Conservation (phyloP, 2,329 filamentous ascomycete genomes). For the Fusarium sp. region DNA sequence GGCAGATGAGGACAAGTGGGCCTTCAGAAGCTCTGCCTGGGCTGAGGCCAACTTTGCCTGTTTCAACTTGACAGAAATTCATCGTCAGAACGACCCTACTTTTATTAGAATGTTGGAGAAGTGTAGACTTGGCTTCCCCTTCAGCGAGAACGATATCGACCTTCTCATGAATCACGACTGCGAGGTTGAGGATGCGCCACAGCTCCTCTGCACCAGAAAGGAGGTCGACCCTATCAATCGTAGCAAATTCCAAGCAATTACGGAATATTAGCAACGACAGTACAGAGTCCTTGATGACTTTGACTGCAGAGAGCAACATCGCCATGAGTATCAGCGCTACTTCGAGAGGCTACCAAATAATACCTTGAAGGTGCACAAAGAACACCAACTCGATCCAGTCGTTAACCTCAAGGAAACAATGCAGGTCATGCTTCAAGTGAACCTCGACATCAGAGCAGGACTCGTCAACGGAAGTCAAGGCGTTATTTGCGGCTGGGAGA, state of each 20-base stretch:
- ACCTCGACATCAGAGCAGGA: not conserved
- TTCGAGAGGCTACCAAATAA: no score
- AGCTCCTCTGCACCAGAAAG: constrained; percentile 21
- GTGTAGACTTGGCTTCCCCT: constrained; percentile 58
- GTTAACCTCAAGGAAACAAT: not conserved
- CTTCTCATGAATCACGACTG: constrained; percentile 58
- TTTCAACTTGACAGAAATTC: constrained; percentile 65
- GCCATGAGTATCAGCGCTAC: no score
- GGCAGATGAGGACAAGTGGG: constrained; percentile 67
- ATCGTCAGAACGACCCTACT: constrained; percentile 64
- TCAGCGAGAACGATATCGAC: constrained; percentile 53
- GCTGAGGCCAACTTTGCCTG: constrained; percentile 63
- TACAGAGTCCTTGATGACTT: not conserved
- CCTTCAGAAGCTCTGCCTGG: constrained; percentile 69
- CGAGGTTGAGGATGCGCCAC: constrained; percentile 47
- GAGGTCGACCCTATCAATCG: constrained; percentile 23
- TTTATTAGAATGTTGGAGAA: constrained; percentile 69
- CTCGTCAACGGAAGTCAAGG: not conserved
- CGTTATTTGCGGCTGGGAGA: not conserved
- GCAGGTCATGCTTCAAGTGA: not conserved
- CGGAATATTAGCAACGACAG: not conserved
- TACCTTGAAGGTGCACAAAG: not conserved
- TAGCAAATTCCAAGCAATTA: not conserved
- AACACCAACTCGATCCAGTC: not conserved
- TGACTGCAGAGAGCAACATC: not conserved